Evolutionary conservation across 148 eudicot species (phyloP).

Genomic region (Rhododendron vialii): DNA sequence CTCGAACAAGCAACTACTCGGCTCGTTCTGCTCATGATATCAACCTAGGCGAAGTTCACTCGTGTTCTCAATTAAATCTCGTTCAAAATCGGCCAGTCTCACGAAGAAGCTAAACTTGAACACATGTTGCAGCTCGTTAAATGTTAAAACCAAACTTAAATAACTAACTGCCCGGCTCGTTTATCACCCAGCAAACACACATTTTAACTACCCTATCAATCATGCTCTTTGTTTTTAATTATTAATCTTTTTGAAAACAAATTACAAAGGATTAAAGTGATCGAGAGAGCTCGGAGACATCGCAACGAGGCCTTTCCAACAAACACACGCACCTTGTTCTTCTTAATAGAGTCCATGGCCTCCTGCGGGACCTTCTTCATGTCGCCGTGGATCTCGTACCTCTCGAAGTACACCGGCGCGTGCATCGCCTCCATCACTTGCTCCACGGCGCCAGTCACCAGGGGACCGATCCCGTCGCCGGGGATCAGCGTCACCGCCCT

Average conservation of each 20-base stretch:
- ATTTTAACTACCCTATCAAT: no score
- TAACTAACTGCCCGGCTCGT: no score
- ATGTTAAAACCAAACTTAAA: no score
- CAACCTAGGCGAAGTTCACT: not conserved
- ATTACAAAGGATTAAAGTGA: not conserved
- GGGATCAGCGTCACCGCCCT: conserved; percentile 66
- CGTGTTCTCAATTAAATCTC: not conserved
- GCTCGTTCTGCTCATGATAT: not conserved
- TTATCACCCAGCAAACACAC: not conserved
- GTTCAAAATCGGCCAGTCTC: not conserved
- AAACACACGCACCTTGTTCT: conserved; percentile 49
- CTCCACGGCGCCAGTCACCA: conserved; percentile 77
- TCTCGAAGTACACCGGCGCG: conserved; percentile 68
- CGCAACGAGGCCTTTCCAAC: conserved; percentile 36
- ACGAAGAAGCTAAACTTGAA: not conserved
- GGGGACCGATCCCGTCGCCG: conserved; percentile 81
- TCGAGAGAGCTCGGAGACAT: not conserved
- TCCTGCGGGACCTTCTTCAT: conserved; percentile 50
- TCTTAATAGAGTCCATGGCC: conserved; percentile 53
- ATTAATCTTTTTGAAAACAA: not conserved
- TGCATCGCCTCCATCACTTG: conserved; percentile 76
- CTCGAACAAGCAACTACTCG: not conserved
- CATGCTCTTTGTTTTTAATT: not conserved
- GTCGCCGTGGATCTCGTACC: conserved; percentile 61
- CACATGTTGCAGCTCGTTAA: not conserved